Conservation (phyloP, 306 rosid genomes). For the Quercus cerris region DNA sequence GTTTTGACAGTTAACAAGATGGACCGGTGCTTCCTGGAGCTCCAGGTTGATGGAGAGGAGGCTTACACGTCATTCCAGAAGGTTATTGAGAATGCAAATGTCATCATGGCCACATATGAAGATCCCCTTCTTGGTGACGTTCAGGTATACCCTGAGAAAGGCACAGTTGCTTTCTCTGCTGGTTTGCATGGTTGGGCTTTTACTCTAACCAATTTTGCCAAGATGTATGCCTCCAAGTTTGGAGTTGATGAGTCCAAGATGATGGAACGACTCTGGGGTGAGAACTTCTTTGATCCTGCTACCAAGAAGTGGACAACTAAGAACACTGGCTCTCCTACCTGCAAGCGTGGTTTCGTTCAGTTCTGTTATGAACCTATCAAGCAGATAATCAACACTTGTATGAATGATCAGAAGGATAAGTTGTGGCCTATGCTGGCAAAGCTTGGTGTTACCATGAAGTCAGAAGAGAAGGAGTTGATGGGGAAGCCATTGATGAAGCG, state of each 20-base stretch:
- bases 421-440: constrained; percentile 62
- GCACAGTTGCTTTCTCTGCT: constrained; percentile 78
- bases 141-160: constrained; percentile 68
- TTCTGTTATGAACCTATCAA: constrained; percentile 59
- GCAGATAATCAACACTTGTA: constrained; percentile 51
- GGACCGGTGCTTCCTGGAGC: constrained; percentile 96
- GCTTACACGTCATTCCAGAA: constrained; percentile 77
- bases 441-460: constrained; percentile 50
- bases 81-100: constrained; percentile 94
- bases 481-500: constrained; percentile 55
- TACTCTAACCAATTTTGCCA: constrained; percentile 62
- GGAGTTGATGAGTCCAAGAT: constrained; percentile 53
- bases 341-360: constrained; percentile 60
- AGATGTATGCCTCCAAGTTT: constrained; percentile 59
- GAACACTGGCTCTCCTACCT: constrained; percentile 38
- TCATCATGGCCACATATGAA: constrained; percentile 81
- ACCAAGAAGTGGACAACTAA: constrained; percentile 63
- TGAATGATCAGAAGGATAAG: constrained; percentile 65
- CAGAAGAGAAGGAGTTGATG: constrained; percentile 49
- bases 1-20: constrained; percentile 90
- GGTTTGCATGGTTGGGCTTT: constrained; percentile 84
- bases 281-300: constrained; percentile 52
- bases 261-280: constrained; percentile 68
- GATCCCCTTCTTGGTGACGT: constrained; percentile 77
- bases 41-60: constrained; percentile 95